Evolutionary conservation across 768 basidiomycete species (phyloP).

Genomic region (Tricholoma matsutake): DNA sequence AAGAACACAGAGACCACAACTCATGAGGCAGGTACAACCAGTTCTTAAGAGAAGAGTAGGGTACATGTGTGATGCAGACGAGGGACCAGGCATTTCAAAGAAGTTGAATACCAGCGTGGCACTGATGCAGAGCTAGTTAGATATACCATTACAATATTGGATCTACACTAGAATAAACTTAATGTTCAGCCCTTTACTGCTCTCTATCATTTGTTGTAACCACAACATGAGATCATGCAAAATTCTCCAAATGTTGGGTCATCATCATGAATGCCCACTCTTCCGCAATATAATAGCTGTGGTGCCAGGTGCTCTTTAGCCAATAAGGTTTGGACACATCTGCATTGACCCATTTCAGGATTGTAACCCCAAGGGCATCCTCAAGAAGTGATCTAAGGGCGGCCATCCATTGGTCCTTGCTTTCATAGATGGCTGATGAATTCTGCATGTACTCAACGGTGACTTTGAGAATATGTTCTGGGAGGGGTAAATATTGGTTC

Average conservation of each 20-base stretch:
- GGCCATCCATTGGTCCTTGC: neutral
- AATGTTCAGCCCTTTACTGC: too few species aligned
- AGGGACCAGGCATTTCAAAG: too few species aligned
- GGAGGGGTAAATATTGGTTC: conserved; percentile 3
- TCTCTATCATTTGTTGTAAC: too few species aligned
- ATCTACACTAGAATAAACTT: too few species aligned
- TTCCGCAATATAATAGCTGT: conserved; percentile 26
- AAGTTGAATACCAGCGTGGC: too few species aligned
- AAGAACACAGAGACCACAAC: too few species aligned
- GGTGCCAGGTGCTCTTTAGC: conserved; percentile 26
- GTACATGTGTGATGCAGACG: too few species aligned
- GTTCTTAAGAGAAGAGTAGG: too few species aligned
- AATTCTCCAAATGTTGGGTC: neutral
- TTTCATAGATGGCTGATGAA: conserved; percentile 1
- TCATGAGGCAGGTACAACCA: too few species aligned
- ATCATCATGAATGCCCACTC: neutral
- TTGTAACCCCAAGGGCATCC: conserved; percentile 1
- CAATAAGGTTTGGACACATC: conserved; percentile 14
- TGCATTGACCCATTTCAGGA: neutral
- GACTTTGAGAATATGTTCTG: conserved; percentile 4
- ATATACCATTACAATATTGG: too few species aligned
- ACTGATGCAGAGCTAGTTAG: too few species aligned
- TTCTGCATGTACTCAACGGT: neutral
- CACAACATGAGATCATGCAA: neutral
- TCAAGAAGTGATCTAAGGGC: neutral